phyloP scores from a whole-genome alignment of 345 rosid species.

The Aquilaria yunnanensis region DNA sequence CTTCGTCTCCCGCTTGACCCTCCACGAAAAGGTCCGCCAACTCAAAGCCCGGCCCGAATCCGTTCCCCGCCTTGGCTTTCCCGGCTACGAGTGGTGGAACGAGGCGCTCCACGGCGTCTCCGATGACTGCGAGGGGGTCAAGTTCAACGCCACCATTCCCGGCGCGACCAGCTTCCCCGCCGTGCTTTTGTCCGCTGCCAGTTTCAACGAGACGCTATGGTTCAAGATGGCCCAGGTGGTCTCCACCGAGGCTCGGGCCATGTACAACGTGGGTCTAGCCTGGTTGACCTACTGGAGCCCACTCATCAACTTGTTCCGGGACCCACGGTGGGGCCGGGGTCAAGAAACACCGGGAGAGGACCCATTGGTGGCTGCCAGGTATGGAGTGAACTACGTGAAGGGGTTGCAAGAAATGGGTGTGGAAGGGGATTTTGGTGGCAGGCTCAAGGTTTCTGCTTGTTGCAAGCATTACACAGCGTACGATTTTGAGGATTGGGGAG shows the following conservation, averaged over 20 bases:
- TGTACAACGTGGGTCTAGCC: conserved; percentile 35
- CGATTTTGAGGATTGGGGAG: no score
- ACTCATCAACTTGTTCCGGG: conserved; percentile 41
- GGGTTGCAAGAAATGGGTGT: conserved; percentile 38
- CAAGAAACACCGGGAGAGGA: conserved; percentile 59
- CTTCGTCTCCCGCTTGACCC: conserved; percentile 38
- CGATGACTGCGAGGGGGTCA: conserved; percentile 38
- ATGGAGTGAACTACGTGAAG: conserved; percentile 38
- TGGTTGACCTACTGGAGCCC: conserved; percentile 58
- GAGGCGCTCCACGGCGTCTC: conserved; percentile 78
- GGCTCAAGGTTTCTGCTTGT: no score
- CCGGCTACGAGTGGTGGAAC: conserved; percentile 65
- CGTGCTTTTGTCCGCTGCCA: conserved; percentile 43
- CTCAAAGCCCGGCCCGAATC: conserved; percentile 42
- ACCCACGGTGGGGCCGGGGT: conserved; percentile 50
- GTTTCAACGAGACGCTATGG: conserved; percentile 54
- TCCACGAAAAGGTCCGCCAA: conserved; percentile 52
- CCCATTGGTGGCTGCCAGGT: conserved; percentile 33
- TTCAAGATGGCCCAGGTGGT: conserved; percentile 47
- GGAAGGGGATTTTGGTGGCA: conserved; percentile 3
- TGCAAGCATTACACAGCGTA: no score
- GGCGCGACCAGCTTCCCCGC: conserved; percentile 70
- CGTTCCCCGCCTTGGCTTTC: conserved; percentile 48
- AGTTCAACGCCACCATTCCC: conserved; percentile 36
- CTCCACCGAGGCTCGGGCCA: conserved; percentile 41